A percentile compares a stretch with the other conserved stretches of the same genome.
Evolutionary conservation across 495 filamentous ascomycete genomes (phyloP).

Genomic region (Neurospora terricola): DNA sequence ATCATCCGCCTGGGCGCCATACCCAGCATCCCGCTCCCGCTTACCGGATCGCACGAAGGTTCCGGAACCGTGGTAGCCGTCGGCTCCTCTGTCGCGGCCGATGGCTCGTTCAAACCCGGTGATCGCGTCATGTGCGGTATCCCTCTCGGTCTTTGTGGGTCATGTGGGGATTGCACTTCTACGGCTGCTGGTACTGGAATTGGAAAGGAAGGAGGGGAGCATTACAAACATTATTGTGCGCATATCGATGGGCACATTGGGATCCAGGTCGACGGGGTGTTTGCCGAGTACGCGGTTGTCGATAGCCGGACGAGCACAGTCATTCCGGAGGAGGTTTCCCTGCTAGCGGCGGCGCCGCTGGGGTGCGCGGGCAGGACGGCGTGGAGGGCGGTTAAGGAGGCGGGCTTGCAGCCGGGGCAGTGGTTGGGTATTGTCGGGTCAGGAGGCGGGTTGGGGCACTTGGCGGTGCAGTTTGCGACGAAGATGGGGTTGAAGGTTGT

Average conservation of each 20-base stretch:
- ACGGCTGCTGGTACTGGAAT: conserved; percentile 4
- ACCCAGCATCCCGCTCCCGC: conserved; percentile 31
- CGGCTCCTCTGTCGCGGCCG: conserved; percentile 28
- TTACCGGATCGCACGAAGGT: conserved; percentile 50
- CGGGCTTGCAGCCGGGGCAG: conserved; percentile 35
- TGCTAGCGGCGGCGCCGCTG: conserved; percentile 43
- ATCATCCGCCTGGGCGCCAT: conserved; percentile 40
- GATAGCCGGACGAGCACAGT: conserved; percentile 34
- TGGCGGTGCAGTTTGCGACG: conserved; percentile 46
- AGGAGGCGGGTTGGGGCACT: conserved; percentile 50
- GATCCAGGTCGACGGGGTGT: conserved; percentile 38
- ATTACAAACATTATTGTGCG: conserved; percentile 37
- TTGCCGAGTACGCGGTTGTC: conserved; percentile 42
- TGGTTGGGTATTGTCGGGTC: conserved; percentile 43
- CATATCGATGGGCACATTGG: conserved; percentile 24
- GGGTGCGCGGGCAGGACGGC: conserved; percentile 49
- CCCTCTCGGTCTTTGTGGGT: conserved; percentile 37
- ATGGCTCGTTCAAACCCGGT: conserved; percentile 30
- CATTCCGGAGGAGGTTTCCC: conserved; percentile 38
- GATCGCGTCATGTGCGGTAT: conserved; percentile 42
- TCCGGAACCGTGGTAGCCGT: conserved; percentile 42
- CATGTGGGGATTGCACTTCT: conserved; percentile 34
- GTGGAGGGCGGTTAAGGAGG: conserved; percentile 38
- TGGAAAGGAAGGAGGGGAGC: conserved; percentile 15
- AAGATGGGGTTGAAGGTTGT: conserved; percentile 41